These are phyloP conservation scores for Henningerozyma blattae DNA, from an alignment of 805 yeast species.

Conservation along the genomic window DNA sequence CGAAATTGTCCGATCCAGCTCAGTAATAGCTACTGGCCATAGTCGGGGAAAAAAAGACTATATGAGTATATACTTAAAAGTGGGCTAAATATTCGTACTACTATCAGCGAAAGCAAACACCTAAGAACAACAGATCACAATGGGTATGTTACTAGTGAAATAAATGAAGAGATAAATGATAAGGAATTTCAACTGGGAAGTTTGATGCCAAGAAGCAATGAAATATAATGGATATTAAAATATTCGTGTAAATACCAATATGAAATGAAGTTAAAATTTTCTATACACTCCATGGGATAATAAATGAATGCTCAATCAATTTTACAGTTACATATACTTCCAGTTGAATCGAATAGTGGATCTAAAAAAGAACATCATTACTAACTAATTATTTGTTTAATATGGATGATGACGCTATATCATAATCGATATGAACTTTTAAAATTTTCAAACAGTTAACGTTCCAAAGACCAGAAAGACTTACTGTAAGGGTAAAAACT, in stretches of 20 bases:
- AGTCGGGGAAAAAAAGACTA: neutral
- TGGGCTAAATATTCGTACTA: neutral
- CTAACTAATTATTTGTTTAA: neutral
- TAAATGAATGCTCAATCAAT: no score
- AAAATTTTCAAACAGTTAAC: constrained; percentile 58
- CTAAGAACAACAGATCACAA: constrained; percentile 18
- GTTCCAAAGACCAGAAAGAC: constrained; percentile 99
- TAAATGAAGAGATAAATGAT: neutral
- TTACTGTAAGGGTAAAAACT: constrained; percentile 98
- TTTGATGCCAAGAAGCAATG: no score
- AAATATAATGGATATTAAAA: no score
- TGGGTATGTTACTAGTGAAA: constrained; percentile 17
- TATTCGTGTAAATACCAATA: no score
- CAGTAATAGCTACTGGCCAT: neutral
- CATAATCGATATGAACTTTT: neutral
- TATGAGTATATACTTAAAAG: neutral
- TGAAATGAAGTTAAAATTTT: no score
- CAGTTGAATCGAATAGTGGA: no score
- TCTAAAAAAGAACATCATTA: no score
- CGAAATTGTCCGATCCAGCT: no score
- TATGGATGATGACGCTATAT: neutral
- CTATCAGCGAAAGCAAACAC: constrained; percentile 1
- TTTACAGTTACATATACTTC: no score
- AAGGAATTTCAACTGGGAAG: neutral
- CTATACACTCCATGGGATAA: no score